Base-by-base conservation (phyloP, 139 green algal species). In the Picochlorum sp. region DNA sequence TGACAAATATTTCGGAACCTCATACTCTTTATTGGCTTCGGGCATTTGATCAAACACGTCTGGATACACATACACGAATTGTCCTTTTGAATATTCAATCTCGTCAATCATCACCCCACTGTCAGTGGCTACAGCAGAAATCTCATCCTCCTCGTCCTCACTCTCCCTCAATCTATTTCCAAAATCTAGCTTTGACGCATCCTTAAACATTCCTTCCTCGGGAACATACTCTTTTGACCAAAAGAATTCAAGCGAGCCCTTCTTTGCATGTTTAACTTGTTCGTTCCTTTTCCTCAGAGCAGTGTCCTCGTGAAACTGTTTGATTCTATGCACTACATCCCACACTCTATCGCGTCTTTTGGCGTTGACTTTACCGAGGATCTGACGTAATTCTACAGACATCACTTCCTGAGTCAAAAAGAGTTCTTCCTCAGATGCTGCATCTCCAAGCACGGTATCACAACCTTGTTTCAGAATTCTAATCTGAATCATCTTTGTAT, bases 391-490 rank as follows among this genome's bases (percentile, higher is more conserved):
- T 23, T 64, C 51, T 18, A 68, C 69, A 66, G 37, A 37, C 49
- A 16, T 11, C 3, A 78, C 46, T 2, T 68, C 11, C 15, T 34
- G 58, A 15, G 82, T 85, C 10, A 95, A 56, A 73, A 95, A 97
- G 24, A 97, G 76, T 71, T 97, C 90, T 14, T 24, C 52, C 3
- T 88, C 76, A 1, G 70, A 72, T 8, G 82, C 91, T 5, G 86
- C 87, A 62, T 96, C 90, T 18, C 85, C 92, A 58, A 97, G 80
- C 57, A 97, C 83, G 13, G 91, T 97, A 44, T 94, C 86, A 14
- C 44, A 37, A 18, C 85, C 90, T 9, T 72, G 73, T 45, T 85
- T 66, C 67, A 97, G 45, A 45, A 80, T 37, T 4, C 91, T 79
- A 26, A 95, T 68, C 78, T 95, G 84, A 44, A 71, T 30, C 63